Base-by-base conservation (phyloP, 371 early-diverging fungal species). In the Mortierella sp. region DNA sequence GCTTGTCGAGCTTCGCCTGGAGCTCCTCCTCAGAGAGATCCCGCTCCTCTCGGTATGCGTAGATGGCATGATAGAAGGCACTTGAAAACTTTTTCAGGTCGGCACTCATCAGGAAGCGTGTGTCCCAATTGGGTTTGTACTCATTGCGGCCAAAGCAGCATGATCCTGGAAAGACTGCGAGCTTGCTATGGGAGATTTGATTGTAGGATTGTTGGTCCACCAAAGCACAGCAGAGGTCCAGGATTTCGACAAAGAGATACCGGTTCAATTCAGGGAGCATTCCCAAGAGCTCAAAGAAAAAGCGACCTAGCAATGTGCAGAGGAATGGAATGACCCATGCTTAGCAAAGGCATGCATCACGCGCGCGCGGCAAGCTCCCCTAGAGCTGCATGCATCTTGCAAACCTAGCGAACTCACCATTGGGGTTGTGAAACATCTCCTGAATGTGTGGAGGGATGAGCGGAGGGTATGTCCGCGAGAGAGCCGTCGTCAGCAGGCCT, bases 381-480 rank as follows among this genome's bases (percentile, higher is more conserved):
- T 40, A 17, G 31, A 41, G 25, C 19, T 31, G 28, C 41, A 14
- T 17, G 45, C n/a, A n/a, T 13, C 6, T 13, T 17, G 5, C 45
- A 39, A 17, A 39, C 39, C 28, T 24, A 22, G 22, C n/a, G 0
- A 1, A 19, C 37, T 54, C 68, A 74, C 74, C 74, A 47, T 74
- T 67, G 53, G 74, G 74, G 34, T 63, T 74, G 22, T 74, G 68
- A 63, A 74, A 74, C 74, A 67, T 57, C 57, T 74, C 74, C 45
- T 74, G 74, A 57, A 74, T 67, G 29, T 74, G 74, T 40, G 60
- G 60, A 40, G 74, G 74, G 34, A 74, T 63, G 24, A 74, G 63
- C 8, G 74, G 74, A n/a, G 74, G 74, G 49, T 74, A 74, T 31
- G 74, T 74, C 41, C 74, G 54, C 1, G 74, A 74, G 34, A 74